Percentiles rank a stretch among this genome's conserved stretches.
phyloP scores from a whole-genome alignment of 2,329 filamentous ascomycete species.

The Penicillium thymicola region DNA sequence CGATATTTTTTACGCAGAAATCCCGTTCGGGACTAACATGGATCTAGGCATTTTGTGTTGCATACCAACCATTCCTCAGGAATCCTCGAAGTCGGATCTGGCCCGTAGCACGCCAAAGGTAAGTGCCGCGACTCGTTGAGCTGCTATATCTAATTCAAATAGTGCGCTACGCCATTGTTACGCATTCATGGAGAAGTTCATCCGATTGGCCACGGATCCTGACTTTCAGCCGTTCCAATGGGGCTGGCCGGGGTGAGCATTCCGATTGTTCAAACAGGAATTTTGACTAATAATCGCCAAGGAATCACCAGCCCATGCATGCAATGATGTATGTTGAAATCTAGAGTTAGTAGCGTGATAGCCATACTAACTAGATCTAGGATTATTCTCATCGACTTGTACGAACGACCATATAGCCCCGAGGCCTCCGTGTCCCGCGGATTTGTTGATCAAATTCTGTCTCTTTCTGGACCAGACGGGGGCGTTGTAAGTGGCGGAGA shows the following conservation, averaged over 20 bases:
- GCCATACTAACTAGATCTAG: conserved; percentile 20
- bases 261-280: not conserved
- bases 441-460: conserved; percentile 47
- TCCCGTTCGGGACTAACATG: not conserved
- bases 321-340: conserved; percentile 35
- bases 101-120: conserved; percentile 46
- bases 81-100: conserved; percentile 48
- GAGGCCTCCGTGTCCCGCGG: conserved; percentile 46
- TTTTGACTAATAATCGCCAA: conserved; percentile 6
- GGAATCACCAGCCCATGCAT: conserved; percentile 45
- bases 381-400: conserved; percentile 50
- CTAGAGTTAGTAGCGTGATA: not conserved
- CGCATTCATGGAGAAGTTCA: conserved; percentile 50
- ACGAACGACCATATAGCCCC: conserved; percentile 45
- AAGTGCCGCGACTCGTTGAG: not conserved
- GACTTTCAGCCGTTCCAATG: conserved; percentile 49
- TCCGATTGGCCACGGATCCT: conserved; percentile 45
- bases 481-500: conserved; percentile 47
- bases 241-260: conserved; percentile 45
- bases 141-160: conserved; percentile 5
- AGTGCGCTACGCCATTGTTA: conserved; percentile 48
- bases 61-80: conserved; percentile 49
- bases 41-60: conserved; percentile 44
- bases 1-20: not conserved
- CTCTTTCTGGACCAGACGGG: conserved; percentile 44